phyloP scores from a whole-genome alignment of 441 rosid species.

The Populus hybrid region DNA sequence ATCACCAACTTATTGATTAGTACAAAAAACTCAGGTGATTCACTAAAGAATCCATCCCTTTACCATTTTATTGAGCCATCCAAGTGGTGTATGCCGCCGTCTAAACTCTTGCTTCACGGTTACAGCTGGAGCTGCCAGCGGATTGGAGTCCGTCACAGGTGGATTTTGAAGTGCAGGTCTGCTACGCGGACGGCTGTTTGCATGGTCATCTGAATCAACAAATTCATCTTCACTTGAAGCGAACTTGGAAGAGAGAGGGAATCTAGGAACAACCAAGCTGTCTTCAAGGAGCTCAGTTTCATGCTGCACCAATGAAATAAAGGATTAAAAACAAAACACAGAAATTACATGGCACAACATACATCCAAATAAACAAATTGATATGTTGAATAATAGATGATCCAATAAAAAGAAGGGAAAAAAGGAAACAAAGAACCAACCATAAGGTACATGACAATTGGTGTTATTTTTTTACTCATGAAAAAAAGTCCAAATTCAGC shows the following conservation, averaged over 20 bases:
- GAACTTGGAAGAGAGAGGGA: constrained; percentile 59
- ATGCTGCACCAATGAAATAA: constrained; percentile 42
- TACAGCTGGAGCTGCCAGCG: constrained; percentile 42
- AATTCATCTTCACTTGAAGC: constrained; percentile 90
- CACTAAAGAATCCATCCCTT: not conserved
- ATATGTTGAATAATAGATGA: too few relatives aligned
- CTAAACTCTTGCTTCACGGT: constrained; percentile 67
- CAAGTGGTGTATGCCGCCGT: constrained; percentile 51
- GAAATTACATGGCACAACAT: not conserved
- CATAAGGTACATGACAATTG: too few relatives aligned
- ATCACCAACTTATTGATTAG: too few relatives aligned
- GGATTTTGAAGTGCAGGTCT: constrained; percentile 49
- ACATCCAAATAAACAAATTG: too few relatives aligned
- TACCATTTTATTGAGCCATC: constrained; percentile 94
- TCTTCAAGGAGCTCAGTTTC: constrained; percentile 86
- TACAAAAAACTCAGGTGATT: not conserved
- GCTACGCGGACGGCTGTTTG: constrained; percentile 49
- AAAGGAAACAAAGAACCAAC: too few relatives aligned
- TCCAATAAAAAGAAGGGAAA: too few relatives aligned
- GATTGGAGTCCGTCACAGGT: constrained; percentile 46
- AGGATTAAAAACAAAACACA: not conserved
- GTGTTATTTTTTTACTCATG: too few relatives aligned
- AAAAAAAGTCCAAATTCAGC: too few relatives aligned
- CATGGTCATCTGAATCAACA: constrained; percentile 82
- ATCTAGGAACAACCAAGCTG: constrained; percentile 67